phyloP scores from a whole-genome alignment of 176 grass and related monocot genomes.

The Puya raimondii region DNA sequence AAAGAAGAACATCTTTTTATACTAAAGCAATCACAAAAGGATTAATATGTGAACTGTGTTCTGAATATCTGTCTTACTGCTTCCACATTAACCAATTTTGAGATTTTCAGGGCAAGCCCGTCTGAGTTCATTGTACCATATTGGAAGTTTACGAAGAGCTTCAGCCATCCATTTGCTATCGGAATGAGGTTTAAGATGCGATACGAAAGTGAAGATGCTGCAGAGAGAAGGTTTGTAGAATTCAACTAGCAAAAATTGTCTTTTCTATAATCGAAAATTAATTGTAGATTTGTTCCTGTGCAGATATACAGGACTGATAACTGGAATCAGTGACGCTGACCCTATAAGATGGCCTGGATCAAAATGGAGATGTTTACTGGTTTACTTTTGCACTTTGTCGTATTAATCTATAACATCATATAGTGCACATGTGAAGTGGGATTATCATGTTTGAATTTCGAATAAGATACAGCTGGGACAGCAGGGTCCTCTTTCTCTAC shows the following conservation, averaged over 20 bases:
- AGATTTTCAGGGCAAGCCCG: slow-evolving; percentile 44
- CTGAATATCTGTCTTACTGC: not conserved
- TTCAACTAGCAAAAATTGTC: slow-evolving; percentile 1
- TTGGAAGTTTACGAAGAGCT: slow-evolving; percentile 72
- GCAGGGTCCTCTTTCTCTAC: not conserved
- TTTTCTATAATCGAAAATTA: not conserved
- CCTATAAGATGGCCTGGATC: slow-evolving; percentile 72
- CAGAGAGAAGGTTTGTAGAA: slow-evolving; percentile 50
- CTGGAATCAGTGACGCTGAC: slow-evolving; percentile 56
- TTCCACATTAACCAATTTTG: slow-evolving; percentile 17
- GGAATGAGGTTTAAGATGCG: slow-evolving; percentile 79
- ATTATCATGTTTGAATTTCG: not conserved
- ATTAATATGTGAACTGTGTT: no score
- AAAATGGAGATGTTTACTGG: slow-evolving; percentile 89
- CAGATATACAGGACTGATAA: slow-evolving; percentile 68
- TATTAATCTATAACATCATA: slow-evolving; percentile 8
- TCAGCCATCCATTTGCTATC: slow-evolving; percentile 45
- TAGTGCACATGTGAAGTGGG: not conserved
- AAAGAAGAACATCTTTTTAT: no score
- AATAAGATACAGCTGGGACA: not conserved
- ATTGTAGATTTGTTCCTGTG: slow-evolving; percentile 6
- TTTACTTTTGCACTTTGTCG: slow-evolving; percentile 20
- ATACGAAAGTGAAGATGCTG: slow-evolving; percentile 65
- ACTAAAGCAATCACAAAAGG: no score
- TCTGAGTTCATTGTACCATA: slow-evolving; percentile 76